These are phyloP conservation scores for Penicillium daleae DNA, from an alignment of 495 filamentous ascomycete genomes.

Conservation along the genomic window DNA sequence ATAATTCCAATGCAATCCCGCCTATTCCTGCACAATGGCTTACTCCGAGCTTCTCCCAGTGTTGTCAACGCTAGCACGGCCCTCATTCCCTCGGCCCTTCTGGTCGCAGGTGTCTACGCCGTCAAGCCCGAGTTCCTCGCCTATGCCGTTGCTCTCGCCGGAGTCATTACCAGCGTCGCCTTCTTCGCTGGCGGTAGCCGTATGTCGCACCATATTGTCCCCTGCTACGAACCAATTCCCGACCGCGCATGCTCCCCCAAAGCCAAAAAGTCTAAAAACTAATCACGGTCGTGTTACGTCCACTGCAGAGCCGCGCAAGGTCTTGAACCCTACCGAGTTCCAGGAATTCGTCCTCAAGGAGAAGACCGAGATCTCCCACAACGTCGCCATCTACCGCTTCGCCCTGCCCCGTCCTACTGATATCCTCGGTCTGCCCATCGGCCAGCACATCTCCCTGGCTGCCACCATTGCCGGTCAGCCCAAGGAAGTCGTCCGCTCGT, in stretches of 20 bases:
- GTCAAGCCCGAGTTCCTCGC: constrained; percentile 78
- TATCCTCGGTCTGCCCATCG: constrained; percentile 95
- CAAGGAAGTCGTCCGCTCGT: constrained; percentile 92
- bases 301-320: constrained; percentile 67
- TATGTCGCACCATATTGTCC: constrained; percentile 15
- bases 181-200: constrained; percentile 26
- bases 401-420: constrained; percentile 71
- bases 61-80: constrained; percentile 65
- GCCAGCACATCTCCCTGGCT: constrained; percentile 96
- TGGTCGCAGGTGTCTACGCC: constrained; percentile 75
- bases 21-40: constrained; percentile 9
- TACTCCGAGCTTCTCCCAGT: constrained; percentile 47
- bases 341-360: constrained; percentile 88
- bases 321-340: constrained; percentile 84
- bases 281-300: constrained; percentile 13
- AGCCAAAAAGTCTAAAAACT: constrained; percentile 13
- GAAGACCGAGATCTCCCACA: constrained; percentile 92
- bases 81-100: constrained; percentile 82
- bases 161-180: constrained; percentile 21
- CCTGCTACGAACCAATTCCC: not conserved
- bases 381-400: constrained; percentile 98
- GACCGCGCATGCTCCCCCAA: not conserved
- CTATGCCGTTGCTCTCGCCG: constrained; percentile 61
- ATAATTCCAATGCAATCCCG: not conserved
- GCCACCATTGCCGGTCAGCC: constrained; percentile 73